Evolutionary conservation across 106 monocot species (phyloP).

Genomic region (Gastrodia elata): DNA sequence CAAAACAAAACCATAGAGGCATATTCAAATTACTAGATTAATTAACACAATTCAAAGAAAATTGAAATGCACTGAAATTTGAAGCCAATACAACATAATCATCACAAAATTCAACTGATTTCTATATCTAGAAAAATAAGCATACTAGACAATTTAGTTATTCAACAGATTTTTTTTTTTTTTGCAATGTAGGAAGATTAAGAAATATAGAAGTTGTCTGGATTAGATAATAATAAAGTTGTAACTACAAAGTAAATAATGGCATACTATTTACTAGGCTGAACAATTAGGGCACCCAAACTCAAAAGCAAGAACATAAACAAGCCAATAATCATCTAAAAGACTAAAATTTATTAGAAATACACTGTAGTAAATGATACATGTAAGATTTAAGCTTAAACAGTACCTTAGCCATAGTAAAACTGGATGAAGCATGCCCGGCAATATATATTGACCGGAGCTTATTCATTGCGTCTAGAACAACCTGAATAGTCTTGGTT

Average conservation of each 20-base stretch:
- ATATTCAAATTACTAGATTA: background rate
- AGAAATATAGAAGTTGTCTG: background rate
- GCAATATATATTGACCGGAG: slow-evolving; percentile 52
- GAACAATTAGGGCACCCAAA: background rate
- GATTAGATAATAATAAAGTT: background rate
- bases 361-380: too few species aligned
- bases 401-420: slow-evolving; percentile 37
- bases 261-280: background rate
- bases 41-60: background rate
- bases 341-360: background rate
- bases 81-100: background rate
- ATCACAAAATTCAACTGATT: background rate
- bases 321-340: background rate
- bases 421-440: slow-evolving; percentile 25
- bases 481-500: slow-evolving; percentile 57
- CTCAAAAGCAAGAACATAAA: background rate
- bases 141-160: background rate
- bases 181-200: background rate
- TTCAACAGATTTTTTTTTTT: background rate
- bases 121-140: background rate
- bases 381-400: background rate
- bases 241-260: background rate
- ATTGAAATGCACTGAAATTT: background rate
- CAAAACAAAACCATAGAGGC: background rate
- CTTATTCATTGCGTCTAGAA: slow-evolving; percentile 55